These are phyloP conservation scores for Dissoconium aciculare DNA, from an alignment of 2,329 filamentous ascomycete genomes.

Conservation along the genomic window DNA sequence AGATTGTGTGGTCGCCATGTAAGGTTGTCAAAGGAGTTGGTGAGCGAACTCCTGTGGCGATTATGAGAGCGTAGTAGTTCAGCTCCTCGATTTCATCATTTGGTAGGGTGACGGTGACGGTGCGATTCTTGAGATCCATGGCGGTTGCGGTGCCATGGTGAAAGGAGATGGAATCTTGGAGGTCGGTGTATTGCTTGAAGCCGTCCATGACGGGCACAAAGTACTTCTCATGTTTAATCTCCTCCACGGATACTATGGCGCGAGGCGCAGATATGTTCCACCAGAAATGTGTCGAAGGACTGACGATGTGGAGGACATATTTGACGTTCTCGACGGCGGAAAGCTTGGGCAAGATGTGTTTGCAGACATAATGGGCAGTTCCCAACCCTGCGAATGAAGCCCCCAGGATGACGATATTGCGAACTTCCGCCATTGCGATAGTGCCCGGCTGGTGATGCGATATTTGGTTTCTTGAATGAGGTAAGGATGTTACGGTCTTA, in stretches of 20 bases:
- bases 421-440: slow-evolving; percentile 20
- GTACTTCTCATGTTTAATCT: slow-evolving; percentile 34
- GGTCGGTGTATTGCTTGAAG: slow-evolving; percentile 36
- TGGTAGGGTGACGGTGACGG: slow-evolving; percentile 28
- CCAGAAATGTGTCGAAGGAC: slow-evolving; percentile 39
- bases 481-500: too few relatives aligned
- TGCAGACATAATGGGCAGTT: slow-evolving; percentile 39
- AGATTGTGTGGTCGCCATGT: slow-evolving; percentile 24
- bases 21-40: slow-evolving; percentile 31
- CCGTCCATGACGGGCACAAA: slow-evolving; percentile 35
- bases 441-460: background rate
- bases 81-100: slow-evolving; percentile 24
- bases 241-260: slow-evolving; percentile 34
- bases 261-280: slow-evolving; percentile 40
- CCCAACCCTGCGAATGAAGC: slow-evolving; percentile 39
- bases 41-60: slow-evolving; percentile 40
- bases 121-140: slow-evolving; percentile 31
- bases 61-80: slow-evolving; percentile 40
- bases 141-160: slow-evolving; percentile 35
- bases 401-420: slow-evolving; percentile 38
- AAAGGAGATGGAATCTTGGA: slow-evolving; percentile 27
- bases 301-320: slow-evolving; percentile 41
- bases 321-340: slow-evolving; percentile 16
- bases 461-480: too few relatives aligned
- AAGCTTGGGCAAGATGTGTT: slow-evolving; percentile 35